Evolutionary conservation across 352 stramenopile genomes (phyloP).

Genomic region (Globisporangium nodosum): DNA sequence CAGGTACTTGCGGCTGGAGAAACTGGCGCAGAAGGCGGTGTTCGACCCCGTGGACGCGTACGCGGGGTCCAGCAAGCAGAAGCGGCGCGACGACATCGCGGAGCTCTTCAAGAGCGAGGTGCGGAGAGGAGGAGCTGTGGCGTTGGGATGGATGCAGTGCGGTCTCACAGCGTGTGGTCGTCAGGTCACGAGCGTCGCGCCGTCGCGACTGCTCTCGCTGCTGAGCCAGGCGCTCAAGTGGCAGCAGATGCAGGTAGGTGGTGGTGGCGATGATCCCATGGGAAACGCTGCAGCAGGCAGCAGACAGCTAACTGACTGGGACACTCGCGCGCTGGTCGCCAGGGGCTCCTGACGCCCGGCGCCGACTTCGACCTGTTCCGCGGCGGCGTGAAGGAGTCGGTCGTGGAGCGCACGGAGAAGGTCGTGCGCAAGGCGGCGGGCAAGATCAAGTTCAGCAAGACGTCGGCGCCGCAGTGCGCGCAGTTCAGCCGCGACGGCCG

Average conservation of each 20-base stretch:
- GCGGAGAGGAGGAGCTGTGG: background rate
- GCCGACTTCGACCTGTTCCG: conserved; percentile 81
- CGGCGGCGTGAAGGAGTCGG: conserved; percentile 43
- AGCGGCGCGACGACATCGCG: conserved; percentile 73
- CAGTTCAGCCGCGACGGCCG: conserved; percentile 87
- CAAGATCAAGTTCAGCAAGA: conserved; percentile 89
- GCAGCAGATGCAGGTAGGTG: conserved; percentile 69
- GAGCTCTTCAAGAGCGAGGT: conserved; percentile 71
- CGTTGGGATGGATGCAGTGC: background rate
- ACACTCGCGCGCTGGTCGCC: background rate
- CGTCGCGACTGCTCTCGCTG: conserved; percentile 84
- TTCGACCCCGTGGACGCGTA: conserved; percentile 80
- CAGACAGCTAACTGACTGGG: background rate
- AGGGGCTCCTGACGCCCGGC: conserved; percentile 60
- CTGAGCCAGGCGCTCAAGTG: conserved; percentile 89
- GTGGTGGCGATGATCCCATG: background rate
- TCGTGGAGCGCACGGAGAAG: conserved; percentile 57
- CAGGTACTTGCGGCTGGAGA: conserved; percentile 69
- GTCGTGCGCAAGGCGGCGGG: conserved; percentile 53
- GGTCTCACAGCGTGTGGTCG: background rate
- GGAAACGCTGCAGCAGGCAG: background rate
- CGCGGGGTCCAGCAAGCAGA: conserved; percentile 60
- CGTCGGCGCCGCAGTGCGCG: conserved; percentile 72
- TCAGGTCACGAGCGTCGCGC: conserved; percentile 55
- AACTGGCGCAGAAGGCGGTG: conserved; percentile 48